Percentiles rank a stretch among this genome's conserved stretches.
Evolutionary conservation across 805 yeast genomes (phyloP).

Genomic region (Starmerella ratchasimensis): DNA sequence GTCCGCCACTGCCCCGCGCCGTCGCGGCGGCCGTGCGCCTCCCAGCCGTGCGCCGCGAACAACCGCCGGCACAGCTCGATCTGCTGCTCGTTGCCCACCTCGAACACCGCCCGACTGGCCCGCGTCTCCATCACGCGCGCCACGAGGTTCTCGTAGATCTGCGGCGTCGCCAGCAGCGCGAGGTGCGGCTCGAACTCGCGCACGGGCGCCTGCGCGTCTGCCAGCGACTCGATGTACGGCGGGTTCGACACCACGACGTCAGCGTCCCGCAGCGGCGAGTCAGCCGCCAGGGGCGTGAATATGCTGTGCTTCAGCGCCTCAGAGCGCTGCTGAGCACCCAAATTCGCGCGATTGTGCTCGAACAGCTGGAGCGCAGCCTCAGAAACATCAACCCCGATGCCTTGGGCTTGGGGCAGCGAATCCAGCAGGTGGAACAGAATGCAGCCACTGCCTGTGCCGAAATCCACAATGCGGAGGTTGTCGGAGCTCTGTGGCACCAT

Average conservation of each 20-base stretch:
- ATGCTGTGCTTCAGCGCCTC: slow-evolving; percentile 6
- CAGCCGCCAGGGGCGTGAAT: slow-evolving; percentile 6
- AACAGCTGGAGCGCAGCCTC: slow-evolving; percentile 37
- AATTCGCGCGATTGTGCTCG: slow-evolving; percentile 11
- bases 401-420: slow-evolving; percentile 35
- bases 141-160: slow-evolving; percentile 51
- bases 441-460: slow-evolving; percentile 87
- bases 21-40: slow-evolving; percentile 16
- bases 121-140: slow-evolving; percentile 30
- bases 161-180: slow-evolving; percentile 69
- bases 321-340: slow-evolving; percentile 9
- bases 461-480: slow-evolving; percentile 36
- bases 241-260: slow-evolving; percentile 75
- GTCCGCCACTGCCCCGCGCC: slow-evolving; percentile 19
- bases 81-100: slow-evolving; percentile 55
- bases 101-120: slow-evolving; percentile 56
- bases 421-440: slow-evolving; percentile 29
- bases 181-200: slow-evolving; percentile 54
- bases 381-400: slow-evolving; percentile 42
- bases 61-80: slow-evolving; percentile 30
- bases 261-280: not conserved
- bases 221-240: slow-evolving; percentile 57
- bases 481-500: slow-evolving; percentile 2
- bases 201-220: slow-evolving; percentile 48
- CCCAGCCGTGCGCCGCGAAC: slow-evolving; percentile 33